Evolutionary conservation across 441 rosid genomes (phyloP).

Genomic region (Erodium trifolium): DNA sequence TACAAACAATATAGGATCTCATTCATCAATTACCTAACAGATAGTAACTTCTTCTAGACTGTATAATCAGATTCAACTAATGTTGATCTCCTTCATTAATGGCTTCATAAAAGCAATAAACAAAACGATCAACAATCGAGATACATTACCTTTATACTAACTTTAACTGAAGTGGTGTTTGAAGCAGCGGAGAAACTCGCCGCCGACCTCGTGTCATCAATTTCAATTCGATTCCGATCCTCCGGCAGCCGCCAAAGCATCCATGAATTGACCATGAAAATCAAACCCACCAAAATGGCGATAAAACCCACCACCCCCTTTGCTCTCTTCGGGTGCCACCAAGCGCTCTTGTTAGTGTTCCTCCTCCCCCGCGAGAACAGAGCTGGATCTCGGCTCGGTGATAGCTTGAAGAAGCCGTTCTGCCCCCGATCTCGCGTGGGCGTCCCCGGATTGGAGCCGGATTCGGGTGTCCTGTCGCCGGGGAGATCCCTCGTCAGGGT

Average conservation of each 20-base stretch:
- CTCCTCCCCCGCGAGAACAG: constrained; percentile 16
- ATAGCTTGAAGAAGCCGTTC: too few species aligned
- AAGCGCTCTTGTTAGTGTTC: too few species aligned
- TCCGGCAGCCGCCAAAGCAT: constrained; percentile 64
- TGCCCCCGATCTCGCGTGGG: too few species aligned
- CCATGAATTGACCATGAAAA: constrained; percentile 59
- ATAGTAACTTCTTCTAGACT: neutral
- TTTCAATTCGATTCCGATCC: constrained; percentile 27
- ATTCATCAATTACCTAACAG: neutral
- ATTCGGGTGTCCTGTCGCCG: neutral
- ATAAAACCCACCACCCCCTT: constrained; percentile 33
- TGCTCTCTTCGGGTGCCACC: constrained; percentile 30
- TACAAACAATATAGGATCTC: neutral
- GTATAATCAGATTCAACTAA: neutral
- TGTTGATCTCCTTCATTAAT: neutral
- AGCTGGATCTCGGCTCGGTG: neutral
- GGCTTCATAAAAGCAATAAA: neutral
- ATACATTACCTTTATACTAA: constrained; percentile 38
- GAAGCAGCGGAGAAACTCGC: constrained; percentile 21
- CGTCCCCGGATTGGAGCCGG: too few species aligned
- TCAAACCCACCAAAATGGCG: constrained; percentile 48
- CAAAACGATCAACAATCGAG: neutral
- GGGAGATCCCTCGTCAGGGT: neutral
- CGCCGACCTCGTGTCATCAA: constrained; percentile 17
- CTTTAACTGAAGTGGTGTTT: constrained; percentile 8